Conservation (phyloP, 2,329 filamentous ascomycete species). For the Alternaria sp. region DNA sequence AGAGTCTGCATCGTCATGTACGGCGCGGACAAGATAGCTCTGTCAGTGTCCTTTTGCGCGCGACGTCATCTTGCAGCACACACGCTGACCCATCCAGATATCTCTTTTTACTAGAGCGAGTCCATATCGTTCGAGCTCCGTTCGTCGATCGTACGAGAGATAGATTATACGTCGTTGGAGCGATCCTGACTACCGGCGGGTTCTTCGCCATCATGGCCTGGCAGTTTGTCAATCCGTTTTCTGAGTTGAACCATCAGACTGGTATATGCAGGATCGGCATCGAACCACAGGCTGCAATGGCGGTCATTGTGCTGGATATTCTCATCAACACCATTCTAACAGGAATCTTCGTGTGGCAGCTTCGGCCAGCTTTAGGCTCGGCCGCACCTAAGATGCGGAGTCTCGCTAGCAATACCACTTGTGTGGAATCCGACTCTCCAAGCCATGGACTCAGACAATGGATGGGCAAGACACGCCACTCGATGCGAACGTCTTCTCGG, state of each 20-base stretch:
- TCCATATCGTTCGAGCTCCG: conserved; percentile 45
- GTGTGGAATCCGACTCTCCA: neutral
- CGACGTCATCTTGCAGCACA: neutral
- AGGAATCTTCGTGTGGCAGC: conserved; percentile 44
- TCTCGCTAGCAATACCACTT: neutral
- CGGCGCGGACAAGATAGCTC: conserved; percentile 38
- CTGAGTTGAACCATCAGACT: conserved; percentile 34
- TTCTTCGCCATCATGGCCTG: conserved; percentile 32
- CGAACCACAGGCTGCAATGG: conserved; percentile 36
- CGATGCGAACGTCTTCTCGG: conserved; percentile 5
- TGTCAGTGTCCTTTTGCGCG: conserved; percentile 21
- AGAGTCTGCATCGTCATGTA: conserved; percentile 50
- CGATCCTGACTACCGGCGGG: conserved; percentile 28
- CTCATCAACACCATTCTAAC: conserved; percentile 47
- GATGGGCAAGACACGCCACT: neutral
- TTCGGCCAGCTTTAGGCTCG: conserved; percentile 34
- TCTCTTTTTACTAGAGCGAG: conserved; percentile 51
- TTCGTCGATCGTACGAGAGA: conserved; percentile 40
- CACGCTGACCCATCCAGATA: conserved; percentile 29
- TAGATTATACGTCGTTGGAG: conserved; percentile 41
- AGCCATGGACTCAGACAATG: neutral
- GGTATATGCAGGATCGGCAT: conserved; percentile 49
- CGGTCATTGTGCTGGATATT: conserved; percentile 45
- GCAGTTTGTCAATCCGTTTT: conserved; percentile 36
- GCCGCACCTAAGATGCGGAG: neutral